Conservation (phyloP, 1,284 basidiomycete genomes). For the Trametes versicolor region DNA sequence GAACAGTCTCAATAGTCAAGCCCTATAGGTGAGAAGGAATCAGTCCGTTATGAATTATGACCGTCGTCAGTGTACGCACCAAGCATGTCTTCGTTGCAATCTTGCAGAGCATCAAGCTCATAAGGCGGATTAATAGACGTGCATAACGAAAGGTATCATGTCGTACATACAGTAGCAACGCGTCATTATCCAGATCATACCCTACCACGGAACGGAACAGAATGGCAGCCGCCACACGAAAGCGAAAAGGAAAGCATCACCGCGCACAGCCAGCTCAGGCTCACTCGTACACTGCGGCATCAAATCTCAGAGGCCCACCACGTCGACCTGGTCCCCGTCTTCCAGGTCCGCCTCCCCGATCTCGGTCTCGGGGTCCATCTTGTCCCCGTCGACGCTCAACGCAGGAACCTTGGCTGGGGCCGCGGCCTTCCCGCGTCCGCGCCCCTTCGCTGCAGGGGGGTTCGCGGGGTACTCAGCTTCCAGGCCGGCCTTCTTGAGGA, state of each 20-base stretch:
- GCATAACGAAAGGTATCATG: not conserved
- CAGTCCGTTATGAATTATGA: too few species aligned
- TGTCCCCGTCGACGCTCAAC: slow-evolving; percentile 75
- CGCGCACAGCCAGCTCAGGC: not conserved
- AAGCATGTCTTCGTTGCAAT: not conserved
- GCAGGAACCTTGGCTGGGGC: slow-evolving; percentile 51
- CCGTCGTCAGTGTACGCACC: not conserved
- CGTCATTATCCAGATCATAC: slow-evolving; percentile 10
- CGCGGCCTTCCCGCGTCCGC: slow-evolving; percentile 38
- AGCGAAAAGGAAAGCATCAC: slow-evolving; percentile 6
- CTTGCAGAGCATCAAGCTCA: too few species aligned
- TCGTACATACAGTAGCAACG: slow-evolving; percentile 10
- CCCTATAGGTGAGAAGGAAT: too few species aligned
- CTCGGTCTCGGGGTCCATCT: slow-evolving; percentile 60
- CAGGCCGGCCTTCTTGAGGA: slow-evolving; percentile 70
- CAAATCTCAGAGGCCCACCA: slow-evolving; percentile 63
- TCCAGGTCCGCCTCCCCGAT: slow-evolving; percentile 76
- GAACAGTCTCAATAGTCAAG: too few species aligned
- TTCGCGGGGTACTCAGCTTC: slow-evolving; percentile 57
- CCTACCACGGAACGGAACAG: not conserved
- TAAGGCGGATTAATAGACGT: not conserved
- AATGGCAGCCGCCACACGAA: slow-evolving; percentile 1
- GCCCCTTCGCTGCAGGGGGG: slow-evolving; percentile 27
- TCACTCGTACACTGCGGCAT: not conserved
- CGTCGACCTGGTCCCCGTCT: slow-evolving; percentile 80